Base-by-base conservation (phyloP, 768 basidiomycete species). In the Pleurotus cornucopiae region DNA sequence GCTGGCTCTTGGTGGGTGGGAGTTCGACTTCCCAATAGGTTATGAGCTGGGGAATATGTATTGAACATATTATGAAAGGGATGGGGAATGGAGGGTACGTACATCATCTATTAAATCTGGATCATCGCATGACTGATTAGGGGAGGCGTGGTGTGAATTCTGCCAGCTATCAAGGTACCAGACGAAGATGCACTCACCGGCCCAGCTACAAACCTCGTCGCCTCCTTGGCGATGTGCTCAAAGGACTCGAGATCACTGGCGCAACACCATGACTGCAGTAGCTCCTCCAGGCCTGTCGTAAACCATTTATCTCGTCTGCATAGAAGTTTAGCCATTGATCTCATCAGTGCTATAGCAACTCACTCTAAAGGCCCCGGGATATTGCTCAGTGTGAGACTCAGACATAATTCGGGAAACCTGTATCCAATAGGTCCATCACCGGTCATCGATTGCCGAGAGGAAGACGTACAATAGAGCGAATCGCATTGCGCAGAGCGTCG, bases 391-490 rank as follows among this genome's bases (percentile, higher is more conserved):
- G 85, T 82, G 41, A 91, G 71, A 59, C 86, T 89, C 23, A 84
- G 66, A 61, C 83, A 85, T 63, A 84, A 72, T 59, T 89, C 87
- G 18, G 89, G 86, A 69, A 89, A 91, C 49, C 88, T 89, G 61
- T 21, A 39, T 49, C 44, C 4, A 48, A 16, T 34, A 34, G 26
- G 21, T 41, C 54, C 12, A 44, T 44, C 43, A 41, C 16, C 38
- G 49, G 41, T 6, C 30, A 26, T 48, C 46, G 6, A 49, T 13
- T n/a, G 40, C 21, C 41, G 37, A 12, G 43, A 7, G 45, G 14
- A 43, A 55, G 34, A 76, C 88, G 58, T 60, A 89, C 89, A 91
- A 60, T 2, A 79, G 68, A 2, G 86, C 77, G 61, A 92, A 82
- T 34, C 88, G 78, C 40, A 88, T 67, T 6, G 83, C 87, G 57